Evolutionary conservation across 2,329 filamentous ascomycete genomes (phyloP), one percentile per base, ranked within the genome.

Genomic region (Verticillium klebahnii): DNA sequence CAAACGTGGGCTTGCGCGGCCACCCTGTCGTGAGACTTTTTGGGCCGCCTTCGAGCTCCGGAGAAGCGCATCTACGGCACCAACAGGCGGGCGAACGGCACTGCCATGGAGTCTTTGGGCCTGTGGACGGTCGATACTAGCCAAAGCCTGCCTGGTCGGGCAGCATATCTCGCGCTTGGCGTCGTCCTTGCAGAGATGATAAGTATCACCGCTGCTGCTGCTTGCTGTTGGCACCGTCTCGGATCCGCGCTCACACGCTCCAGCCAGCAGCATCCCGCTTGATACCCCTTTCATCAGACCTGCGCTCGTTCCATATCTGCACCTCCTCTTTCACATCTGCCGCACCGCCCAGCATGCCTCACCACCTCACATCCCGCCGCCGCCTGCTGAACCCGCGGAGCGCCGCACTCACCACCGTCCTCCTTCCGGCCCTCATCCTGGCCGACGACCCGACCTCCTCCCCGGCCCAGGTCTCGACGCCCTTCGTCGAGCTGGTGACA

Each of bases 401-500:
- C 56, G 31, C 39, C 11, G 19, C 36, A 1, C 34, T 40, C 34
- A 40, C 56, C 3, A 32, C 56, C 45, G 52, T 60, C 54, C 57
- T 25, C 56, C 57, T 62, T 32, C 2, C 45, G 34, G 50, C 36
- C n/a, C 37, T 63, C 31, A 25, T 31, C 31, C 29, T 34, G 8
- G 63, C 60, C 11, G 54, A 60, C 29, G 62, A 65, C 14, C 59
- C 63, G 0, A 65, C 63, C 14, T 65, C 63, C 12, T 59, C 62
- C n/a, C 56, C 64, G 4, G 60, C 63, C 2, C 62, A 66, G 12
- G 52, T 59, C 29, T 68, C 64, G n/a, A 37, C 63, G 0, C 61
- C 69, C 25, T 75, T 74, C 62, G 68, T 67, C 31, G 74, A 77
- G 55, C 70, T 70, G 17, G 59, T 64, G 5, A 76, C 74, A 0